Evolutionary conservation across 768 basidiomycete genomes (phyloP).

Genomic region (Lentinula boryana): DNA sequence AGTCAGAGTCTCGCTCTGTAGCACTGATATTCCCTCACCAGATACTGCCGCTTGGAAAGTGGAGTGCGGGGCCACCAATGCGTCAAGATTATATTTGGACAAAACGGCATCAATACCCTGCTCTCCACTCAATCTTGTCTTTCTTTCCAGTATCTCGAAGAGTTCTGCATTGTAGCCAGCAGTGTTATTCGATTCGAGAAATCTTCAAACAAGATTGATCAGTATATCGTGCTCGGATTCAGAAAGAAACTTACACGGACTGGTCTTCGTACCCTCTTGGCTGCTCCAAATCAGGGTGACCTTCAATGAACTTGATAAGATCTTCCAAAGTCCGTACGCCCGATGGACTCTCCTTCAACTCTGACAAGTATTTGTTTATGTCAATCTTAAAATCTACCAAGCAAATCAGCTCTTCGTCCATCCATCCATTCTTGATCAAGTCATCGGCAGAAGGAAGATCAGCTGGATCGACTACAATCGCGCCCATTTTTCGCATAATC

Average conservation of each 20-base stretch:
- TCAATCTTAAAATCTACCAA: slow-evolving; percentile 36
- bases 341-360: slow-evolving; percentile 30
- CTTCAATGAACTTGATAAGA: slow-evolving; percentile 35
- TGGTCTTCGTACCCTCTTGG: background rate
- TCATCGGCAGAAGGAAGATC: slow-evolving; percentile 34
- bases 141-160: slow-evolving; percentile 38
- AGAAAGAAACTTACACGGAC: slow-evolving; percentile 13
- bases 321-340: slow-evolving; percentile 35
- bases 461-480: slow-evolving; percentile 39
- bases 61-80: slow-evolving; percentile 41
- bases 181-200: slow-evolving; percentile 32
- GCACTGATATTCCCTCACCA: slow-evolving; percentile 17
- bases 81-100: slow-evolving; percentile 40
- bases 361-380: slow-evolving; percentile 30
- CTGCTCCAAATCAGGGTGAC: slow-evolving; percentile 31
- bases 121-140: slow-evolving; percentile 28
- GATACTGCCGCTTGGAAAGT: slow-evolving; percentile 29
- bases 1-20: no score
- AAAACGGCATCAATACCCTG: slow-evolving; percentile 51
- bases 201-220: slow-evolving; percentile 23
- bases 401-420: slow-evolving; percentile 20
- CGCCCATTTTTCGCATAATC: slow-evolving; percentile 31
- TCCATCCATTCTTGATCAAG: slow-evolving; percentile 21
- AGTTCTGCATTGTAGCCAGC: slow-evolving; percentile 36
- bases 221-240: slow-evolving; percentile 19